A percentile compares a stretch with the other conserved stretches of the same genome.
phyloP scores from a whole-genome alignment of 176 grass and related monocot species.

The Avena sativa region DNA sequence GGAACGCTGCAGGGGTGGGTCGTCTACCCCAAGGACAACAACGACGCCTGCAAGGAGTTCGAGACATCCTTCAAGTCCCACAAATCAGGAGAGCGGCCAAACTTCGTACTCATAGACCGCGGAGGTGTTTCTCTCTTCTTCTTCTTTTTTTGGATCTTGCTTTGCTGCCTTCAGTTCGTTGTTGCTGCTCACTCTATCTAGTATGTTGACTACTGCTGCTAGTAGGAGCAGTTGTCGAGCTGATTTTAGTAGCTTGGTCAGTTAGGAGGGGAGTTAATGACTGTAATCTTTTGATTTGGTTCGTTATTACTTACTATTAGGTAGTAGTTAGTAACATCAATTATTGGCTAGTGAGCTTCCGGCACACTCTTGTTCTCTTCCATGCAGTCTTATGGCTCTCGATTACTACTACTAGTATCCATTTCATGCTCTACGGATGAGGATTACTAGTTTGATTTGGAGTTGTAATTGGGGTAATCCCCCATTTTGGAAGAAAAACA shows the following conservation, averaged over 20 bases:
- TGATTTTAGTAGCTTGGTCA: constrained; percentile 7
- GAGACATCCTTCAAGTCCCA: constrained; percentile 65
- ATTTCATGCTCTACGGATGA: constrained; percentile 13
- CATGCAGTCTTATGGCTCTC: background rate
- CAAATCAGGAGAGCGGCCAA: constrained; percentile 57
- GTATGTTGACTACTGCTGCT: background rate
- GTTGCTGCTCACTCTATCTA: background rate
- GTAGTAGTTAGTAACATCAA: background rate
- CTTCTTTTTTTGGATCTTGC: background rate
- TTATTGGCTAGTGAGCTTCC: constrained; percentile 27
- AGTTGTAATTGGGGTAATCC: background rate
- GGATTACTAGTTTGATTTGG: constrained; percentile 9
- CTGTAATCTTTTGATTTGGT: constrained; percentile 27
- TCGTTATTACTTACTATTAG: background rate
- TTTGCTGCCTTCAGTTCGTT: background rate
- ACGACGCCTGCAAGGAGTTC: constrained; percentile 73
- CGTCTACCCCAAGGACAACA: constrained; percentile 69
- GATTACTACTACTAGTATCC: background rate
- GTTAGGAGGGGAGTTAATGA: constrained; percentile 20
- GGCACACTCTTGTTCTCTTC: background rate
- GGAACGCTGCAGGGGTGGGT: constrained; percentile 78
- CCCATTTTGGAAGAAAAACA: too few relatives aligned
- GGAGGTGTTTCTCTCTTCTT: constrained; percentile 42
- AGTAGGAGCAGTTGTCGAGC: background rate
- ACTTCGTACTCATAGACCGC: constrained; percentile 74